These are phyloP conservation scores for Barnettozyma vustinii DNA, from an alignment of 805 yeast genomes.

Conservation along the genomic window DNA sequence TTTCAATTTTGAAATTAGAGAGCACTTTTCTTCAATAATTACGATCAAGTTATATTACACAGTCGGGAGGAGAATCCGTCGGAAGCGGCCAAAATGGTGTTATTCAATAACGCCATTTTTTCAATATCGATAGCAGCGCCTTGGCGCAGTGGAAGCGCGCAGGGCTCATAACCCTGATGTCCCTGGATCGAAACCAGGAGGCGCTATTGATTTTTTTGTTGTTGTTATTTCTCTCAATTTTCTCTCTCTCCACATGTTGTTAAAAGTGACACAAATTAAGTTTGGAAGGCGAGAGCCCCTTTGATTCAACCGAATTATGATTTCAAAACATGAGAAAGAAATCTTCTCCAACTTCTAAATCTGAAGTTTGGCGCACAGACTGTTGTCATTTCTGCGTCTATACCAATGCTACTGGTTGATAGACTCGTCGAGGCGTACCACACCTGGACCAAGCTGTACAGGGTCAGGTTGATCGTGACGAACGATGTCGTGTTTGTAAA, in stretches of 20 bases:
- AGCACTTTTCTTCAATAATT: too few relatives aligned
- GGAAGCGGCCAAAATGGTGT: too few relatives aligned
- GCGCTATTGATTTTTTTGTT: slow-evolving; percentile 55
- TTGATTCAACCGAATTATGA: background rate
- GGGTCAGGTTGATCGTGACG: slow-evolving; percentile 4
- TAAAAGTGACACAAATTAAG: background rate
- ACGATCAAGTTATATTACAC: too few relatives aligned
- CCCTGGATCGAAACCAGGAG: slow-evolving; percentile 96
- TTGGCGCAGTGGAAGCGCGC: slow-evolving; percentile 99
- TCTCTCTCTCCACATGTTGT: too few relatives aligned
- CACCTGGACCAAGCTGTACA: slow-evolving; percentile 3
- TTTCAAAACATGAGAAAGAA: background rate
- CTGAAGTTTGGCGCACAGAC: background rate
- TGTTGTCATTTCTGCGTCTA: background rate
- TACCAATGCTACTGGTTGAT: background rate
- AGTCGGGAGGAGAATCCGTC: too few relatives aligned
- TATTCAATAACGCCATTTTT: too few relatives aligned
- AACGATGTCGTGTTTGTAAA: slow-evolving; percentile 15
- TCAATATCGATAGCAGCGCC: slow-evolving; percentile 48
- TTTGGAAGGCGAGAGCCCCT: background rate
- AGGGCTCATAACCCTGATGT: slow-evolving; percentile 99
- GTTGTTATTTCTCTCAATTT: too few relatives aligned
- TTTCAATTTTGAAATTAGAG: too few relatives aligned
- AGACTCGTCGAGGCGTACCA: background rate
- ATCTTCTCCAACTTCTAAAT: background rate